These are phyloP conservation scores for Begonia peltatifolia DNA, from an alignment of 306 rosid species.

Conservation along the genomic window DNA sequence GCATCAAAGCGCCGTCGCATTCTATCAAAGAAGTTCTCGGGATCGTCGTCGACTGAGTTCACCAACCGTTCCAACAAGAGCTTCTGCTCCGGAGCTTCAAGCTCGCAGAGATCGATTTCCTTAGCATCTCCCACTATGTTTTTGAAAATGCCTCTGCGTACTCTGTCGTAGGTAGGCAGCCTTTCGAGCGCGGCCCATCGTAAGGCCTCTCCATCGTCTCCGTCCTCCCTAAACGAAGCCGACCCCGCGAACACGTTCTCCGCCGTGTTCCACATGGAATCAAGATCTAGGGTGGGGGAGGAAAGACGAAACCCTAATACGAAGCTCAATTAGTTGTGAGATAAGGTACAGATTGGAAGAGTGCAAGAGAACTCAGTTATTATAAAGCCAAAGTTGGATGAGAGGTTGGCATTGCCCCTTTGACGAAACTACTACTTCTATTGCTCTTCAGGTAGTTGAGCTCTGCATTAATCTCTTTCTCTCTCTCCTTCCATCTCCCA, in stretches of 20 bases:
- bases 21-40: constrained; percentile 48
- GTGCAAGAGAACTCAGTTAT: not conserved
- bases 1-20: constrained; percentile 72
- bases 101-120: constrained; percentile 59
- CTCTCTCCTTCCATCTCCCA: constrained; percentile 11
- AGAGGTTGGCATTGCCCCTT: constrained; percentile 1
- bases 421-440: constrained; percentile 1
- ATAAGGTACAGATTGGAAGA: not conserved
- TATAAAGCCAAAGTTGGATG: constrained; percentile 5
- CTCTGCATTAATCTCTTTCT: constrained; percentile 35
- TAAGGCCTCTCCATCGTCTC: constrained; percentile 73
- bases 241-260: constrained; percentile 57
- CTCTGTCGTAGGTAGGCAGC: constrained; percentile 70
- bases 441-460: constrained; percentile 44
- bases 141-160: constrained; percentile 67
- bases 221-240: constrained; percentile 41
- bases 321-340: not conserved
- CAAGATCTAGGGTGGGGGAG: constrained; percentile 5
- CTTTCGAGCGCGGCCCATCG: constrained; percentile 98
- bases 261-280: constrained; percentile 84
- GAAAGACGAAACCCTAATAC: not conserved
- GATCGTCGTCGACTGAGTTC: constrained; percentile 44
- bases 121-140: constrained; percentile 40
- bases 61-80: constrained; percentile 52
- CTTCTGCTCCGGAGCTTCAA: constrained; percentile 46